A percentile compares a stretch with the other conserved stretches of the same genome.
Evolutionary conservation across 2,329 filamentous ascomycete genomes (phyloP).

Genomic region (Penicillium olsonii): DNA sequence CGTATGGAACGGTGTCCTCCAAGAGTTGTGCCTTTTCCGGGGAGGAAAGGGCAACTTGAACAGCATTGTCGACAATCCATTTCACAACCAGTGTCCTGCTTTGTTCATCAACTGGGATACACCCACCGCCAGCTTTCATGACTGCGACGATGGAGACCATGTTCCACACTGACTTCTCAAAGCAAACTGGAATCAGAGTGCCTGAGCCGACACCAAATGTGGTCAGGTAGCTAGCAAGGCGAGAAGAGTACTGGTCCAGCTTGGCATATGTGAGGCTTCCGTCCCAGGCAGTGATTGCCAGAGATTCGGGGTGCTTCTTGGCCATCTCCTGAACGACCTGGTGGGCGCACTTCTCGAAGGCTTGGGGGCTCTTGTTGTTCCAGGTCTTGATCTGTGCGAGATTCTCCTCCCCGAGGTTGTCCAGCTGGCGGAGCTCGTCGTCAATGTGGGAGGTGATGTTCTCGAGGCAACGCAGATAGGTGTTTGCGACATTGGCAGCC

Average conservation of each 20-base stretch:
- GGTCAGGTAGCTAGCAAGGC: constrained; percentile 32
- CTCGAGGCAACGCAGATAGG: constrained; percentile 39
- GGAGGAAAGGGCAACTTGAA: constrained; percentile 44
- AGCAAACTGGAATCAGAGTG: constrained; percentile 28
- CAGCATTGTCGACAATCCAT: constrained; percentile 41
- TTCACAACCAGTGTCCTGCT: constrained; percentile 37
- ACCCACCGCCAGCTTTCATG: constrained; percentile 33
- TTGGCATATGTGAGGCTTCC: constrained; percentile 36
- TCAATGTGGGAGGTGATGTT: constrained; percentile 41
- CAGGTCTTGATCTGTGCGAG: constrained; percentile 30
- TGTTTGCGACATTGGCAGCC: constrained; percentile 40
- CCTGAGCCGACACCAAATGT: constrained; percentile 32
- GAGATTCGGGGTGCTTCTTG: constrained; percentile 21
- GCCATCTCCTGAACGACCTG: constrained; percentile 30
- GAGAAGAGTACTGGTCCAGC: constrained; percentile 34
- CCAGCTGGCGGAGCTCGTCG: constrained; percentile 34
- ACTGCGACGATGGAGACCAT: constrained; percentile 32
- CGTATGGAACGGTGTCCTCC: constrained; percentile 44
- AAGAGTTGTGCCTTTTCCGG: constrained; percentile 40
- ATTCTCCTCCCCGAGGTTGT: constrained; percentile 42
- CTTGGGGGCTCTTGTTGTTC: constrained; percentile 29
- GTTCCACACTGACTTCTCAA: constrained; percentile 33
- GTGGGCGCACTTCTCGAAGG: constrained; percentile 31
- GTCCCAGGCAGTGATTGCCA: constrained; percentile 37
- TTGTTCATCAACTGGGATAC: constrained; percentile 40